Evolutionary conservation across 2,329 filamentous ascomycete species (phyloP), one percentile per base, ranked within the genome.

Genomic region (Ascochyta fabae): DNA sequence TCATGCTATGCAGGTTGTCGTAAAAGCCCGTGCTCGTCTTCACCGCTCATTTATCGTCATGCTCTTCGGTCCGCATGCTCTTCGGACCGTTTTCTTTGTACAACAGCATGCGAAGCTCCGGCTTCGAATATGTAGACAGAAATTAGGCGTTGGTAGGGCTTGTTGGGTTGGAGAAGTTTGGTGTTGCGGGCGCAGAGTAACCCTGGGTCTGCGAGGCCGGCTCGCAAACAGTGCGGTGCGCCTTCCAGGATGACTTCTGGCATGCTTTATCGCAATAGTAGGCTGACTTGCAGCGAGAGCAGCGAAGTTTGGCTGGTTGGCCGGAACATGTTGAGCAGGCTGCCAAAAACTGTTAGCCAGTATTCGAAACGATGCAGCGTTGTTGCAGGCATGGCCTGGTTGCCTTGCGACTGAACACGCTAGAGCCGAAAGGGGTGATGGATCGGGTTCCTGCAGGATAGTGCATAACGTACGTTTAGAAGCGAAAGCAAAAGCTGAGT

Each of bases 211-310:
- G 41, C 60, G 64, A 48, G 23, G 51, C 58, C 38, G 68, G 65
- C 46, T 69, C 68, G 67, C 81, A 84, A 8, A 66, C 57, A 54
- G 76, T 77, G 62, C 81, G 81, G 68, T 85, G 82, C 3, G 54
- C 47, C 59, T 81, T 81, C 80, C 80, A 85, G 64, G 84, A 75
- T 1, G 68, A 64, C 58, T 79, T 81, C 65, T 85, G 79, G 70
- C 83, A 85, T 33, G 79, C 76, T 23, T 74, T 74, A 38, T 80
- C 81, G 75, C 83, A 86, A 70, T 85, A 85, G 24, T 61, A 70
- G 0, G 75, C 73, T 0, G 60, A 60, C n/a, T 72, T 73, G 75
- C 82, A 84, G 59, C 78, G 80, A n/a, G 78, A 76, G 65, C 82
- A 84, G 46, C 68, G 72, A 39, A 66, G 58, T 51, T 61, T 62